Base-by-base conservation (phyloP, 768 basidiomycete species). In the Tylopilus rubrobrunneus region DNA sequence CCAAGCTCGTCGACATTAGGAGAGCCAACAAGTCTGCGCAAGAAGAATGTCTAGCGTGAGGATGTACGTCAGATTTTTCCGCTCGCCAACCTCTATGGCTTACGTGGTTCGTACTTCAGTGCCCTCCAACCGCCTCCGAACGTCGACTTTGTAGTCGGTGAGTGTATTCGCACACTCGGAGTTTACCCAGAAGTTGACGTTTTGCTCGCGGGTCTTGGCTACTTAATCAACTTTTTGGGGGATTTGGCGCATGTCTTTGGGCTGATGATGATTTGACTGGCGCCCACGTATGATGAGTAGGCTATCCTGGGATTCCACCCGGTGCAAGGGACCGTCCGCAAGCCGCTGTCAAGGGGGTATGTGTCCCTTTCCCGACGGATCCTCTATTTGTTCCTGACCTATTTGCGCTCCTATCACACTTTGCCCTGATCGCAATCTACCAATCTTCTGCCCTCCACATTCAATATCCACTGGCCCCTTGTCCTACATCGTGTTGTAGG, bases 271-370 rank as follows among this genome's bases (percentile, higher is more conserved):
- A 41, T 41, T 7, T 60, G 56, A 45, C 17, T 44, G 46, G 48
- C n/a, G n/a, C 12, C 6, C 48, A 39, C 44, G 31, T 28, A 43
- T 29, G 62, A 12, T 57, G 54, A 43, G 74, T 55, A 82, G 92
- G 92, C 34, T 93, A 87, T 67, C 92, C 92, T 55, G 92, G 92
- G 31, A 92, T 94, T 39, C 90, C 92, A 6, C 86, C 90, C n/a
- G 79, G 79, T 39, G 79, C 81, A 28, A 78, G 78, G 48, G 88
- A 91, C 59, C 74, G 91, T 37, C 88, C 86, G 1, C 88, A 91
- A 62, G 91, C 91, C 19, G 83, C 87, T 10, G 88, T 93, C 5
- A 87, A 86, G 76, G 91, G 91, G 50, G 91, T 92, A 75, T 56
- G 89, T 82, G 37, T 50, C 47, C 36, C 51, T 25, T 52, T 33